Evolutionary conservation across 2,329 filamentous ascomycete genomes (phyloP), one percentile per base, ranked within the genome.

Genomic region (Knufia fluminis): DNA sequence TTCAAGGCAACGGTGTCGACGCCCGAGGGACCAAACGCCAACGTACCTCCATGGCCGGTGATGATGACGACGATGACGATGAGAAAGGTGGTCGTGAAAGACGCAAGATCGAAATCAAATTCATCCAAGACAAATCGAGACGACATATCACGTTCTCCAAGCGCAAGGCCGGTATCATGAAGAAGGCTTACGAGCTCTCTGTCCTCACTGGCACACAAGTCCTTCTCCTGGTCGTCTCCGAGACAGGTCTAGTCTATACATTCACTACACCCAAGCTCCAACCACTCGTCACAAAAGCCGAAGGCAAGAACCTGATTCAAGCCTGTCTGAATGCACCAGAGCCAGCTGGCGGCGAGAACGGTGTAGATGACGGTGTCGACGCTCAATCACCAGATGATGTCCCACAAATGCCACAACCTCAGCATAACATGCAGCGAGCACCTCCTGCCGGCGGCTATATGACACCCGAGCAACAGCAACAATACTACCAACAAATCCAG

Each of bases 41-140:
- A 69, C 87, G 92, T 66, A 82, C 86, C 56, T 83, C 72, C 63
- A 73, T 85, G 61, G 79, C 82, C 47, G 82, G 83, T 63, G 91
- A 97, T 67, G 92, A 97, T 66, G 92, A 97, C 59, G 91, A 97
- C 58, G 92, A 97, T 58, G 90, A 97, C 61, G 90, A 95, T 61
- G 91, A 96, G 70, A 97, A 97, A 81, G 88, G 88, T 56, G 89
- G 89, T 65, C 90, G 92, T 71, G 92, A 97, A 79, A 85, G 92
- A 67, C 83, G 92, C 74, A 98, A 98, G 85, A 98, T 98, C 64
- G 92, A 98, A 73, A 98, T 98, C 75, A 98, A 98, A 79, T 98
- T 98, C 75, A 98, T 98, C 71, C 91, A 90, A 71, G 92, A 98
- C 74, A 98, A 98, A 77, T 97, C 91, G 73, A 89, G 92, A 73